A percentile compares a stretch with the other conserved stretches of the same genome.
Conservation (phyloP, 495 filamentous ascomycete genomes). For the Penicillium silybi region DNA sequence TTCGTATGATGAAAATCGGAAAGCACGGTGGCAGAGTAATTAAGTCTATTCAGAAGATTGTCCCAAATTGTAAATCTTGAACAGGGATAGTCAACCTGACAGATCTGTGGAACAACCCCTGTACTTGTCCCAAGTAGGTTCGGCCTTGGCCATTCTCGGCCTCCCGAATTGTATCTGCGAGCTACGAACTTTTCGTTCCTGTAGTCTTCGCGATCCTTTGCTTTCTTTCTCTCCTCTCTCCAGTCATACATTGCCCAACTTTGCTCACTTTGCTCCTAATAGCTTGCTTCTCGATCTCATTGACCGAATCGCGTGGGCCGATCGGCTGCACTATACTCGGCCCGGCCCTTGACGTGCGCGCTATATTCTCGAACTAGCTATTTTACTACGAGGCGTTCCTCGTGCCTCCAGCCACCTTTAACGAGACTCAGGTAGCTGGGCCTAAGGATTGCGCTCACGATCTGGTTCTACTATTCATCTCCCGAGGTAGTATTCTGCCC, state of each 20-base stretch:
- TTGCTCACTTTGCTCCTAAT: not conserved
- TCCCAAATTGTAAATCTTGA: not conserved
- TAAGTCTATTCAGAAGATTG: not conserved
- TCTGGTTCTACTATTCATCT: not conserved
- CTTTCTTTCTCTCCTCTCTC: not conserved
- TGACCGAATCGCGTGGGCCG: not conserved
- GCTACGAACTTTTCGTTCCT: no score
- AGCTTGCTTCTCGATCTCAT: not conserved
- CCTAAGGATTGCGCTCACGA: not conserved
- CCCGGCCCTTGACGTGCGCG: not conserved
- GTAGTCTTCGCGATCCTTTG: not conserved
- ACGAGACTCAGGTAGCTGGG: not conserved
- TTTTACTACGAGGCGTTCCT: not conserved
- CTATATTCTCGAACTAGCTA: not conserved
- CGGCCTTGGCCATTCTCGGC: conserved; percentile 1
- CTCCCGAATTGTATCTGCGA: not conserved
- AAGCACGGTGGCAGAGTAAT: not conserved
- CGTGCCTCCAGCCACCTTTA: not conserved
- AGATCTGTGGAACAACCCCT: not conserved
- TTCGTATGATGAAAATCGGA: not conserved
- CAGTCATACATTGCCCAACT: not conserved
- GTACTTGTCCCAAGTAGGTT: not conserved
- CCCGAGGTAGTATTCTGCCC: conserved; percentile 13
- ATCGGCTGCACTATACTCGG: not conserved
- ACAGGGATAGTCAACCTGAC: not conserved